phyloP scores from a whole-genome alignment of 2,329 filamentous ascomycete species.

The Stemphylium lycopersici region DNA sequence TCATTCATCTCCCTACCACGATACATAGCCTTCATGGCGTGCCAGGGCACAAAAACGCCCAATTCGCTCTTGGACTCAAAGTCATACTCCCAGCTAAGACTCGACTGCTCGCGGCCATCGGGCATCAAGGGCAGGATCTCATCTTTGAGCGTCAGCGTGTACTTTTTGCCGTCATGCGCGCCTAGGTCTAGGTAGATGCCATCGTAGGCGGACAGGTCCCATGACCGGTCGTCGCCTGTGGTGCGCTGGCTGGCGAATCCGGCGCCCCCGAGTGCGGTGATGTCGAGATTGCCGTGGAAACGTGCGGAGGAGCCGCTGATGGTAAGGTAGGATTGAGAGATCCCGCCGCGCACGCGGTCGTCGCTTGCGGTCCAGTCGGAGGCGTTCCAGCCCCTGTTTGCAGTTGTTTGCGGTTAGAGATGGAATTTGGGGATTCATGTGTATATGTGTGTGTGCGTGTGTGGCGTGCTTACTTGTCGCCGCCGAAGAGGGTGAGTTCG shows the following conservation, averaged over 20 bases:
- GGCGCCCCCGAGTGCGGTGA: slow-evolving; percentile 75
- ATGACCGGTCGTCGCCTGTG: slow-evolving; percentile 59
- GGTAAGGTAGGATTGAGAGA: slow-evolving; percentile 63
- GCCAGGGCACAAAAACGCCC: slow-evolving; percentile 66
- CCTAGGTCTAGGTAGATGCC: slow-evolving; percentile 64
- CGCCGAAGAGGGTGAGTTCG: slow-evolving; percentile 39
- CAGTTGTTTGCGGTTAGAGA: too few relatives aligned
- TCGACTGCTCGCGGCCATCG: slow-evolving; percentile 73
- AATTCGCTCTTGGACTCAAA: slow-evolving; percentile 25
- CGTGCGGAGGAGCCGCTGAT: slow-evolving; percentile 49
- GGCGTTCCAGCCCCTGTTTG: slow-evolving; percentile 62
- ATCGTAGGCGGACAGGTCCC: slow-evolving; percentile 68
- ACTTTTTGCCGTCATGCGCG: slow-evolving; percentile 67
- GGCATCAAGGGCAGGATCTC: slow-evolving; percentile 62
- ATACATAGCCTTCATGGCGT: slow-evolving; percentile 72
- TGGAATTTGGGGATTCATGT: too few relatives aligned
- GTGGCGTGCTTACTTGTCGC: slow-evolving; percentile 27
- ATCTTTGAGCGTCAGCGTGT: slow-evolving; percentile 79
- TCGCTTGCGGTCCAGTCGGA: slow-evolving; percentile 72
- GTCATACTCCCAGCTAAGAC: slow-evolving; percentile 71
- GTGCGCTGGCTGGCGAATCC: slow-evolving; percentile 83
- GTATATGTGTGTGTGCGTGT: too few relatives aligned
- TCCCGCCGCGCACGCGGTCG: slow-evolving; percentile 78
- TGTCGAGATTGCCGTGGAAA: slow-evolving; percentile 75
- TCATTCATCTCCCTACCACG: slow-evolving; percentile 69